Evolutionary conservation across 805 yeast genomes (phyloP).

Genomic region (Lachancea dasiensis): DNA sequence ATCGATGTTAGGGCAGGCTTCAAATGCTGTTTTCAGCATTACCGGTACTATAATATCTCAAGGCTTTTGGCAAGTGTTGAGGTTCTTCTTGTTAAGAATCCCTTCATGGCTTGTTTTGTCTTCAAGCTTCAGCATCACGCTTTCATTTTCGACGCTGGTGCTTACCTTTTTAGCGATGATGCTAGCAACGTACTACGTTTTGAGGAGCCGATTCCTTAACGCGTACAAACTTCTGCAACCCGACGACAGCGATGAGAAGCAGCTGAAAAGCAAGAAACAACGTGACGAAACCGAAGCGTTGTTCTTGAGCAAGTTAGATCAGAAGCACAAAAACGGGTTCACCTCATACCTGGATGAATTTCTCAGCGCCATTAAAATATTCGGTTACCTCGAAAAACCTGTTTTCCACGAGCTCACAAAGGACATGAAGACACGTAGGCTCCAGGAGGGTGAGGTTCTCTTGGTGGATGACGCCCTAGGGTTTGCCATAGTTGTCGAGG

Average conservation of each 20-base stretch:
- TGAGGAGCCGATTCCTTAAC: slow-evolving; percentile 6
- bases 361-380: slow-evolving; percentile 82
- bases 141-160: slow-evolving; percentile 6
- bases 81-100: slow-evolving; percentile 7
- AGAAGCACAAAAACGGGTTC: slow-evolving; percentile 20
- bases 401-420: slow-evolving; percentile 91
- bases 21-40: slow-evolving; percentile 1
- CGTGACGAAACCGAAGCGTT: slow-evolving; percentile 10
- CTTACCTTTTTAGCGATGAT: slow-evolving; percentile 2
- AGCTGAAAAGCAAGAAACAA: slow-evolving; percentile 5
- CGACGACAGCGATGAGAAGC: slow-evolving; percentile 7
- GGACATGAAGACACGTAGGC: slow-evolving; percentile 81
- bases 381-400: slow-evolving; percentile 85
- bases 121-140: slow-evolving; percentile 7
- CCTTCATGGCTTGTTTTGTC: slow-evolving; percentile 7
- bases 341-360: slow-evolving; percentile 83
- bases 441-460: slow-evolving; percentile 71
- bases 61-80: slow-evolving; percentile 1
- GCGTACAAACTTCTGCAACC: slow-evolving; percentile 9
- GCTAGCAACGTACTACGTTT: slow-evolving; percentile 7
- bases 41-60: not conserved
- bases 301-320: slow-evolving; percentile 4
- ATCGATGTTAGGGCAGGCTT: slow-evolving; percentile 7
- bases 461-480: slow-evolving; percentile 72
- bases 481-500: slow-evolving; percentile 89